Conservation (phyloP, 1,284 basidiomycete species). For the Leccinum huronense region DNA sequence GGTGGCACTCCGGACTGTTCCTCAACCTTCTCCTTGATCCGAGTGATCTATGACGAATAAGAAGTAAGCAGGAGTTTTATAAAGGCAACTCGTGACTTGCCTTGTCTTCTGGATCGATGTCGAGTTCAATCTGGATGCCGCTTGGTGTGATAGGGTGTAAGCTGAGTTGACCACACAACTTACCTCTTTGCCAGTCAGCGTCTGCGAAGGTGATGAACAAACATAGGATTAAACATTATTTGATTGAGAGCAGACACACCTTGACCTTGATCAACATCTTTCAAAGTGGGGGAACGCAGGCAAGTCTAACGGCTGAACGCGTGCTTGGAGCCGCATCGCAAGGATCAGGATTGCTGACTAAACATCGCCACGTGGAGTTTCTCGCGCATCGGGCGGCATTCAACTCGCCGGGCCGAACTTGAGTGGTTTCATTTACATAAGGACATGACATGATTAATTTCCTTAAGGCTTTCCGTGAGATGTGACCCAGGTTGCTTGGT, state of each 20-base stretch:
- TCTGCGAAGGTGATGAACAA: conserved; percentile 49
- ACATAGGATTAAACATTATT: neutral
- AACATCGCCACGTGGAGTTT: neutral
- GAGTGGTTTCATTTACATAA: neutral
- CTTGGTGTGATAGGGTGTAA: conserved; percentile 11
- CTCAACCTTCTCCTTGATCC: conserved; percentile 99
- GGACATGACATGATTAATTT: neutral
- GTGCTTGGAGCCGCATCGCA: neutral
- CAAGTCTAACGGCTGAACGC: neutral
- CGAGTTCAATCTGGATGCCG: conserved; percentile 80
- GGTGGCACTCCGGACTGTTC: conserved; percentile 99
- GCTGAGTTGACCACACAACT: conserved; percentile 17
- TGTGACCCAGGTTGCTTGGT: neutral
- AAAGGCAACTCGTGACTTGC: conserved; percentile 41
- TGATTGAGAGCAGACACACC: conserved; percentile 10
- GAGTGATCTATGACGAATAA: conserved; percentile 65
- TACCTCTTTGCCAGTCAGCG: conserved; percentile 91
- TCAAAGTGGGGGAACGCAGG: conserved; percentile 4
- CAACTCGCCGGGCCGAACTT: neutral
- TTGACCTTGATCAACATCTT: conserved; percentile 32
- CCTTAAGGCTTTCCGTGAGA: neutral
- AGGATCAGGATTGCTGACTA: neutral
- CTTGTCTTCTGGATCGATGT: conserved; percentile 91
- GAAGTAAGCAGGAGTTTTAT: neutral
- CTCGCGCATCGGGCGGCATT: neutral